phyloP scores from a whole-genome alignment of 23 red algal species.

The Gracilaria domingensis region DNA sequence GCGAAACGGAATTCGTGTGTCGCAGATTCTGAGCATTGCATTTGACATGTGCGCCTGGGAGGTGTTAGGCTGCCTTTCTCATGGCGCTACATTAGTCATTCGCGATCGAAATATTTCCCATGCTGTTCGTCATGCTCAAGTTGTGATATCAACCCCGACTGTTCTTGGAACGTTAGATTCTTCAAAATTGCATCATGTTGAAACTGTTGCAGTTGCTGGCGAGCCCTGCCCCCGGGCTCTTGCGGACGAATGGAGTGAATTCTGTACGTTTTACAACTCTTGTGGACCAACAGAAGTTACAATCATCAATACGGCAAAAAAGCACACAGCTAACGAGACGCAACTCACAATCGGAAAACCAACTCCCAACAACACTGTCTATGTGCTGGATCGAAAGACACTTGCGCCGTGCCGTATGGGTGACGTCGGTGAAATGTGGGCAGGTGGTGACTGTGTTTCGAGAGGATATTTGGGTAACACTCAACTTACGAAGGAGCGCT shows the following conservation, averaged over 20 bases:
- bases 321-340: neutral
- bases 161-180: conserved; percentile 34
- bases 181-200: conserved; percentile 30
- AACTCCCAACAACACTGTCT: conserved; percentile 56
- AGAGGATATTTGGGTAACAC: conserved; percentile 30
- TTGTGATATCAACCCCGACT: conserved; percentile 45
- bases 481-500: conserved; percentile 19
- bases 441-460: conserved; percentile 41
- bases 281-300: conserved; percentile 55
- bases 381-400: conserved; percentile 13
- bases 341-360: conserved; percentile 47
- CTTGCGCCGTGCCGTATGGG: conserved; percentile 29
- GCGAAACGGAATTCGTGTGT: conserved; percentile 2
- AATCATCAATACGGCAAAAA: conserved; percentile 56
- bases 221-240: conserved; percentile 44
- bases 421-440: conserved; percentile 61
- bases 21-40: conserved; percentile 50
- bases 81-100: conserved; percentile 38
- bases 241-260: conserved; percentile 40
- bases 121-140: conserved; percentile 33
- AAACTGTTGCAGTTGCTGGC: conserved; percentile 54
- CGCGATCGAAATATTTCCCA: conserved; percentile 28
- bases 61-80: conserved; percentile 34
- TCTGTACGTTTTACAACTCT: conserved; percentile 60
- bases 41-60: conserved; percentile 67